Percentiles rank a stretch among this genome's conserved stretches.
Conservation (phyloP, 768 basidiomycete genomes). For the Lactarius psammicola region DNA sequence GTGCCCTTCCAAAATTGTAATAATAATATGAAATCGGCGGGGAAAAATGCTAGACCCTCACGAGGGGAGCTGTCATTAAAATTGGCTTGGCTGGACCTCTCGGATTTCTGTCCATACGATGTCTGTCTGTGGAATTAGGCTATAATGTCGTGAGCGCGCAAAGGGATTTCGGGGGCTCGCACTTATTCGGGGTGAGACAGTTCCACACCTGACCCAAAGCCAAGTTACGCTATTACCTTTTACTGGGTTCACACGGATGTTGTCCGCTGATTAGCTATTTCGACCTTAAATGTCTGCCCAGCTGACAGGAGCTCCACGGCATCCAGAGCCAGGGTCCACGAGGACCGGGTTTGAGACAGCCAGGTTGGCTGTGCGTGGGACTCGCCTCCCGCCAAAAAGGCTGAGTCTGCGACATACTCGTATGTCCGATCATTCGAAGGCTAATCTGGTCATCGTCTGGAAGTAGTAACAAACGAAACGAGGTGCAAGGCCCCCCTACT, state of each 20-base stretch:
- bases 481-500: background rate
- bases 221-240: slow-evolving; percentile 15
- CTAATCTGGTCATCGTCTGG: slow-evolving; percentile 3
- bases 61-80: background rate
- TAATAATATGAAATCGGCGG: slow-evolving; percentile 16
- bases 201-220: slow-evolving; percentile 16
- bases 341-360: slow-evolving; percentile 7
- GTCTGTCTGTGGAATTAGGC: slow-evolving; percentile 1
- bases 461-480: background rate
- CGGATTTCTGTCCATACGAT: background rate
- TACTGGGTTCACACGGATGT: background rate
- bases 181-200: background rate
- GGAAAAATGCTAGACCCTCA: background rate
- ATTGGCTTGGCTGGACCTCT: background rate
- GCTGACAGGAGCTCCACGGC: slow-evolving; percentile 20
- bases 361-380: slow-evolving; percentile 7
- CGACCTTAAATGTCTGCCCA: slow-evolving; percentile 24
- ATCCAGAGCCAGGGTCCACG: slow-evolving; percentile 12
- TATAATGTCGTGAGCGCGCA: background rate
- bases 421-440: background rate
- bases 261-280: slow-evolving; percentile 20
- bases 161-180: slow-evolving; percentile 13
- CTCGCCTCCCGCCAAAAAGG: slow-evolving; percentile 4
- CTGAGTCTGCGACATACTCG: background rate
- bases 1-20: too few relatives aligned